Evolutionary conservation across 352 stramenopile species (phyloP).

Genomic region (Plasmopara halstedii): DNA sequence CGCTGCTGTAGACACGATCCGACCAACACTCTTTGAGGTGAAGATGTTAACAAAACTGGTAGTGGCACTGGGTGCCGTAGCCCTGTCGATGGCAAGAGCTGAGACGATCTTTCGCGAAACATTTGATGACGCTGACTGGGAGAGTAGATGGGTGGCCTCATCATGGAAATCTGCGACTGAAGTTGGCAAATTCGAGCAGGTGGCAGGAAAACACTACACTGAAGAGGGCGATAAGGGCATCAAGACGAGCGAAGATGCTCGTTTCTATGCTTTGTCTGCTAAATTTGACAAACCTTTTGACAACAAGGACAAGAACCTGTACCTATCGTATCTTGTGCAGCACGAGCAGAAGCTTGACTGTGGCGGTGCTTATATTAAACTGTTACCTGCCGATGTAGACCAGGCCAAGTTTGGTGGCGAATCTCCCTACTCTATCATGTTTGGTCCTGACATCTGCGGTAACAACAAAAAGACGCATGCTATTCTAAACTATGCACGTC

Average conservation of each 20-base stretch:
- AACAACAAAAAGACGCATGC: conserved; percentile 95
- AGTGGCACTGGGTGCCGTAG: conserved; percentile 40
- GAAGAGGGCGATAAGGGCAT: conserved; percentile 91
- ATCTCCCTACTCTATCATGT: conserved; percentile 96
- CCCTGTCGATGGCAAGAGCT: conserved; percentile 39
- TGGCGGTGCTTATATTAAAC: conserved; percentile 99
- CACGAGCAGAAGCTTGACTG: conserved; percentile 99
- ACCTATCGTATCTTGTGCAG: conserved; percentile 97
- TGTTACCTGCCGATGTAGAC: conserved; percentile 91
- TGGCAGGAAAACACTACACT: conserved; percentile 89
- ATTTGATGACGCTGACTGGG: conserved; percentile 87
- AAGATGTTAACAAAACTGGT: conserved; percentile 64
- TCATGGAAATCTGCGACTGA: conserved; percentile 92
- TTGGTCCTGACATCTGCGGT: conserved; percentile 98
- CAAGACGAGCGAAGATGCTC: conserved; percentile 90
- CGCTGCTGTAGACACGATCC: conserved; percentile 11
- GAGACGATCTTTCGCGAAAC: conserved; percentile 92
- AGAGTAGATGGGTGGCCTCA: conserved; percentile 78
- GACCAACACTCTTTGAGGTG: conserved; percentile 9
- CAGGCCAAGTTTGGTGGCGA: conserved; percentile 92
- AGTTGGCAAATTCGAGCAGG: conserved; percentile 94
- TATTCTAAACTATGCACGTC: conserved; percentile 96
- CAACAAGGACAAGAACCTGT: conserved; percentile 88
- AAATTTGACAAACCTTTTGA: conserved; percentile 84
- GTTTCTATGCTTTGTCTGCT: conserved; percentile 96